phyloP scores from a whole-genome alignment of 352 stramenopile genomes.

The Globisporangium sylvaticum region DNA sequence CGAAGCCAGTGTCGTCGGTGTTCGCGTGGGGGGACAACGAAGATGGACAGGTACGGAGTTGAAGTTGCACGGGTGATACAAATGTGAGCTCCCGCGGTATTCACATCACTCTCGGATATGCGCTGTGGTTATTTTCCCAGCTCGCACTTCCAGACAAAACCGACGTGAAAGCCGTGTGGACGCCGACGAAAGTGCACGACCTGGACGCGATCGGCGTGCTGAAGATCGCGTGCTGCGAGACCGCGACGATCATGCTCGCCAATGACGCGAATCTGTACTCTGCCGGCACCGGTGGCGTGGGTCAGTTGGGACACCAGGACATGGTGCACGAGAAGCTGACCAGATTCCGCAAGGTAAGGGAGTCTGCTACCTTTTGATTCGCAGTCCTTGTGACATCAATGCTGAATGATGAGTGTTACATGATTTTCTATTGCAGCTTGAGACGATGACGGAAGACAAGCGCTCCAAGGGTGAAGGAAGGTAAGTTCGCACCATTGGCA shows the following conservation, averaged over 20 bases:
- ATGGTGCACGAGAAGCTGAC: constrained; percentile 76
- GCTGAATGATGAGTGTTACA: neutral
- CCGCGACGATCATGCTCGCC: constrained; percentile 50
- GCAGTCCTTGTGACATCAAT: neutral
- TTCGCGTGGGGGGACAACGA: constrained; percentile 79
- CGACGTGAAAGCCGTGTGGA: constrained; percentile 52
- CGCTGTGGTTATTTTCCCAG: constrained; percentile 20
- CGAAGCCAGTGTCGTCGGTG: constrained; percentile 45
- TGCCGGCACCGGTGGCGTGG: constrained; percentile 48
- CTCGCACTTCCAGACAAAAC: constrained; percentile 37
- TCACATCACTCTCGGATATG: neutral
- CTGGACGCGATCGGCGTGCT: constrained; percentile 60
- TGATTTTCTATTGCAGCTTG: constrained; percentile 33
- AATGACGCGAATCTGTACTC: constrained; percentile 80
- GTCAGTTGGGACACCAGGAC: constrained; percentile 73
- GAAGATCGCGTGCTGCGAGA: constrained; percentile 61
- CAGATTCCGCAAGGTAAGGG: constrained; percentile 64
- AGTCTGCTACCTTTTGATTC: neutral
- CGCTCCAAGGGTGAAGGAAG: constrained; percentile 70
- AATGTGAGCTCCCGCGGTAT: neutral
- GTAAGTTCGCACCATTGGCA: constrained; percentile 20
- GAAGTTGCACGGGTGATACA: neutral
- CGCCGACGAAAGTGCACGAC: constrained; percentile 52
- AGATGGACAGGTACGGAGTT: constrained; percentile 56
- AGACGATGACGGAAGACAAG: constrained; percentile 69